Evolutionary conservation across 2,329 filamentous ascomycete species (phyloP).

Genomic region (Ophidiomyces ophidiicola): DNA sequence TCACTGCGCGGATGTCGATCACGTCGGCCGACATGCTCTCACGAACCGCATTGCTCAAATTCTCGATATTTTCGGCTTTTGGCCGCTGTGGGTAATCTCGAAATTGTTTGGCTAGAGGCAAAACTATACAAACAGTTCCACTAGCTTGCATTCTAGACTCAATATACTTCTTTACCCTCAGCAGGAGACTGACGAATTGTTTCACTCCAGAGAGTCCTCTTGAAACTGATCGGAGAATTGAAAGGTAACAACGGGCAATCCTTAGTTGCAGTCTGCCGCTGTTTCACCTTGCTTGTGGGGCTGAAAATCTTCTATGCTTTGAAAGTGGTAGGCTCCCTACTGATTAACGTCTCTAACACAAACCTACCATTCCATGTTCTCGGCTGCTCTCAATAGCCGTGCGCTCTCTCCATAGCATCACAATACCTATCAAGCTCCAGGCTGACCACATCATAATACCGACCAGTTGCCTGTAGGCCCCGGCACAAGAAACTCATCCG

Average conservation of each 20-base stretch:
- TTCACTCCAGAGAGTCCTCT: constrained; percentile 50
- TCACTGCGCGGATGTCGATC: too few species aligned
- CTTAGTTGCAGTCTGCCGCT: constrained; percentile 50
- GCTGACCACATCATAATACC: constrained; percentile 63
- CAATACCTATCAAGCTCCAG: constrained; percentile 55
- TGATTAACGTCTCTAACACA: constrained; percentile 55
- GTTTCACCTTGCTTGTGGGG: constrained; percentile 38
- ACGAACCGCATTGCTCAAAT: constrained; percentile 54
- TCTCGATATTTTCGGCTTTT: constrained; percentile 49
- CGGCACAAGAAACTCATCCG: constrained; percentile 64
- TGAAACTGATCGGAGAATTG: constrained; percentile 50
- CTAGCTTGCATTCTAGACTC: constrained; percentile 44
- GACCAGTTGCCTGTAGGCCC: constrained; percentile 55
- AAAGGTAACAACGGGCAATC: constrained; percentile 58
- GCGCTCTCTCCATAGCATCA: constrained; percentile 54
- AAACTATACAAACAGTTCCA: not conserved
- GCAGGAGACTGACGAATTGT: constrained; percentile 50
- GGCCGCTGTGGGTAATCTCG: constrained; percentile 54
- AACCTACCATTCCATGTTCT: constrained; percentile 54
- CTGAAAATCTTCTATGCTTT: constrained; percentile 31
- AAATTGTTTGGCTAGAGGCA: not conserved
- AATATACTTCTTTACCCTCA: constrained; percentile 57
- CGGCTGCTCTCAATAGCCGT: constrained; percentile 49
- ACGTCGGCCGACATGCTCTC: constrained; percentile 59
- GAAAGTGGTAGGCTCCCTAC: constrained; percentile 36